Percentiles rank a stretch among this genome's conserved stretches.
Conservation (phyloP, 164 flowering plant species). For the Magnolia changhungtana region DNA sequence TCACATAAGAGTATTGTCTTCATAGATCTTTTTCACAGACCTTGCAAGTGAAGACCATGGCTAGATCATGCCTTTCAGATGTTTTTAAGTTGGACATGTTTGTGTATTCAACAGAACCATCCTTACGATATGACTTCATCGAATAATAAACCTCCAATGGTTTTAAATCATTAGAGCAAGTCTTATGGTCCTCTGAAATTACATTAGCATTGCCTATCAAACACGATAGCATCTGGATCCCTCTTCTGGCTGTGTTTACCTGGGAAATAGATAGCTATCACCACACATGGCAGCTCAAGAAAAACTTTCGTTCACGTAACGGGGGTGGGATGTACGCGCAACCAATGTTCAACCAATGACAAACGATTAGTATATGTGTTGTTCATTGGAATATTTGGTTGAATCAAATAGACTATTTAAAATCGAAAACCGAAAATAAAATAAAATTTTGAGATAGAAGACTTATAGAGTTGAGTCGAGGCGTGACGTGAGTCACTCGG, state of each 20-base stretch:
- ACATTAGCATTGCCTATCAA: constrained; percentile 5
- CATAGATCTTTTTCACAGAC: constrained; percentile 80
- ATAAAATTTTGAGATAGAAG: no score
- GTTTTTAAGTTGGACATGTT: constrained; percentile 52
- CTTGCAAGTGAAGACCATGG: constrained; percentile 83
- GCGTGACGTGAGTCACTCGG: no score
- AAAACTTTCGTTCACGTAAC: no score
- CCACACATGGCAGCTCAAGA: no score
- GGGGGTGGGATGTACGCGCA: no score
- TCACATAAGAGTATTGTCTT: constrained; percentile 61
- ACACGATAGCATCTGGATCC: constrained; percentile 25
- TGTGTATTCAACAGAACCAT: constrained; percentile 18
- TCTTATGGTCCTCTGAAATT: constrained; percentile 15
- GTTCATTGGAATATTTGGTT: no score
- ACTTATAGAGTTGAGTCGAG: no score
- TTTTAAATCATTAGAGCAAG: constrained; percentile 6
- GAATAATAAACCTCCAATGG: constrained; percentile 4
- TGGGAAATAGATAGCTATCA: no score
- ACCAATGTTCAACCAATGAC: no score
- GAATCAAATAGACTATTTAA: no score
- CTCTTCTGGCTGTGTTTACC: constrained; percentile 17
- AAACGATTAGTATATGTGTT: no score
- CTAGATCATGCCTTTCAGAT: constrained; percentile 70
- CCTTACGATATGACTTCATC: not conserved
- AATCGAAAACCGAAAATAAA: no score